Percentiles rank a stretch among this genome's conserved stretches.
These are phyloP conservation scores for Viola pubescens DNA, from an alignment of 441 rosid genomes.

Conservation along the genomic window DNA sequence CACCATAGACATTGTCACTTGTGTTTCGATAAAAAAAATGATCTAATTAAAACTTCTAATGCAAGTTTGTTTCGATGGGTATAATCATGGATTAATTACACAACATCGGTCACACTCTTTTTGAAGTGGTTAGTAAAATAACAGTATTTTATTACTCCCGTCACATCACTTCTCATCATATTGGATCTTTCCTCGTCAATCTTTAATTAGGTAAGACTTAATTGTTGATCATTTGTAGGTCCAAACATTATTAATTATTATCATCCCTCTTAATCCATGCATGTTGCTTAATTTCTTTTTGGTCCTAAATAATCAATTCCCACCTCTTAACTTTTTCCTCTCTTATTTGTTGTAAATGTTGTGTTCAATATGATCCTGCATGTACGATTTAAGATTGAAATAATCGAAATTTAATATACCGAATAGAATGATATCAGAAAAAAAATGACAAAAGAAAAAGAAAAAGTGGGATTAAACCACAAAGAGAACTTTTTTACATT, in stretches of 20 bases:
- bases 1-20: too few species aligned
- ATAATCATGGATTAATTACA: neutral
- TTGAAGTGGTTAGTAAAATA: neutral
- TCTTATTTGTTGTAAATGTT: too few species aligned
- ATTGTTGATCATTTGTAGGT: conserved; percentile 5
- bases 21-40: too few species aligned
- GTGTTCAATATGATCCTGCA: too few species aligned
- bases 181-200: neutral
- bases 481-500: too few species aligned
- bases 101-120: neutral
- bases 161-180: conserved; percentile 7
- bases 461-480: too few species aligned
- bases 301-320: neutral
- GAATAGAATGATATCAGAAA: too few species aligned
- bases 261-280: neutral
- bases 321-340: too few species aligned
- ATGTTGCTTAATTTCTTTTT: neutral
- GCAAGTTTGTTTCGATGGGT: neutral
- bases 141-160: neutral
- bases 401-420: too few species aligned
- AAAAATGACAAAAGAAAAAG: too few species aligned
- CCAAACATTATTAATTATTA: neutral
- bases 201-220: conserved; percentile 4
- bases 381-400: too few species aligned
- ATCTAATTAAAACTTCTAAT: neutral